These are phyloP conservation scores for Phalaenopsis equestris DNA, from an alignment of 106 monocot genomes.

Conservation along the genomic window DNA sequence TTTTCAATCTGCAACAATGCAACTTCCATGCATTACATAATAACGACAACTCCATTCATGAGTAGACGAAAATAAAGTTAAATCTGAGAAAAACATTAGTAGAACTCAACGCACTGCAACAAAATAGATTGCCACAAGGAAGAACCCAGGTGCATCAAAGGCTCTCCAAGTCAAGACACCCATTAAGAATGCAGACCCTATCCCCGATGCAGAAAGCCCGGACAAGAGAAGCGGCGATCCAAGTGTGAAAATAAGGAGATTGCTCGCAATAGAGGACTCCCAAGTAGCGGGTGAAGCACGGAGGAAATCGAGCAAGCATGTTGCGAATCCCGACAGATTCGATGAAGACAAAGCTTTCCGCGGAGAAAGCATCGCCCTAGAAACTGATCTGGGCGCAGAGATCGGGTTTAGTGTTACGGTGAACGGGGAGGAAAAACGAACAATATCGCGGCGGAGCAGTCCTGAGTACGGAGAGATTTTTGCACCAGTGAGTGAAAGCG, in stretches of 20 bases:
- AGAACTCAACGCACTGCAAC: constrained; percentile 31
- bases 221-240: constrained; percentile 62
- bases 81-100: neutral
- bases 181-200: constrained; percentile 56
- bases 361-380: constrained; percentile 1
- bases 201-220: constrained; percentile 55
- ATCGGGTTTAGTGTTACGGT: neutral
- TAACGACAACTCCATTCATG: neutral
- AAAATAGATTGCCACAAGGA: constrained; percentile 75
- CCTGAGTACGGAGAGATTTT: neutral
- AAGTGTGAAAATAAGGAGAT: constrained; percentile 45
- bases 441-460: neutral
- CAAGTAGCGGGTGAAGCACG: constrained; percentile 62
- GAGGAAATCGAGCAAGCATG: constrained; percentile 30
- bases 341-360: constrained; percentile 15
- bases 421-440: neutral
- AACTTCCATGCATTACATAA: neutral
- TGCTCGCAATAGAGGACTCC: constrained; percentile 52
- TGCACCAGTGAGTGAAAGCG: neutral
- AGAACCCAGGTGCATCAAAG: constrained; percentile 50
- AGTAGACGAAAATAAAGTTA: neutral
- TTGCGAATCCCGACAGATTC: constrained; percentile 13
- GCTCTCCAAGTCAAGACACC: constrained; percentile 75
- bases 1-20: neutral
- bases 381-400: neutral